Base-by-base conservation (phyloP, 768 basidiomycete genomes). In the Pleurotus ostreatus region DNA sequence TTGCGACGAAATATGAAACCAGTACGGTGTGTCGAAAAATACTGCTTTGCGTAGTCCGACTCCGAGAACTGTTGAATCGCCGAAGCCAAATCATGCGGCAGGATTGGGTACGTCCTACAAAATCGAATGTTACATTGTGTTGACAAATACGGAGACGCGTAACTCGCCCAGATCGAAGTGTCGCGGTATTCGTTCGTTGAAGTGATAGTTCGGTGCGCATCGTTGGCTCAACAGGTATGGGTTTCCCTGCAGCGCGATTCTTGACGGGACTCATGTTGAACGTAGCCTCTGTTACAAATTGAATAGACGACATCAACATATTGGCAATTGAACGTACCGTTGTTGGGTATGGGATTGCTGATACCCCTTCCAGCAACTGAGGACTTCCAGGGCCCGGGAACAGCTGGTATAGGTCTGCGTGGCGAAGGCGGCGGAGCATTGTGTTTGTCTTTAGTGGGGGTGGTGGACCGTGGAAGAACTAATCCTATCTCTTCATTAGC, bases 51-150 rank as follows among this genome's bases (percentile, higher is more conserved):
- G 67, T 89, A 97, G 38, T 92, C 88, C 0, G 88, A 88, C 64
- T 91, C 84, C 4, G 86, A 85, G 69, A 96, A 95, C 60, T 88
- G 88, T 62, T 89, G 85, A 41, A 96, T 96, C 61, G 94, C 91
- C 25, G 83, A 83, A 2, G 85, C 87, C 40, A 95, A 83, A 56
- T 88, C 90, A 25, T 85, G 76, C 0, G 94, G 94, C 22, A 96
- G 77, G 13, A 85, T 79, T 7, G 88, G 92, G 65, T 89, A 86
- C 44, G 81, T 82, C 46, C 91, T 94, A 59, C 25, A 64, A 55
- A 55, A 34, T 44, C 22, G 49, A 55, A 59, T 45, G 58, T 61
- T 55, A 60, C 47, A 12, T 49, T 53, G 41, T 46, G 11, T 46
- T 20, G 22, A 40, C 52, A 30, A 58, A 47, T 61, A 55, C 60